Base-by-base conservation (phyloP, 441 rosid species). In the Populus trichocarpa region DNA sequence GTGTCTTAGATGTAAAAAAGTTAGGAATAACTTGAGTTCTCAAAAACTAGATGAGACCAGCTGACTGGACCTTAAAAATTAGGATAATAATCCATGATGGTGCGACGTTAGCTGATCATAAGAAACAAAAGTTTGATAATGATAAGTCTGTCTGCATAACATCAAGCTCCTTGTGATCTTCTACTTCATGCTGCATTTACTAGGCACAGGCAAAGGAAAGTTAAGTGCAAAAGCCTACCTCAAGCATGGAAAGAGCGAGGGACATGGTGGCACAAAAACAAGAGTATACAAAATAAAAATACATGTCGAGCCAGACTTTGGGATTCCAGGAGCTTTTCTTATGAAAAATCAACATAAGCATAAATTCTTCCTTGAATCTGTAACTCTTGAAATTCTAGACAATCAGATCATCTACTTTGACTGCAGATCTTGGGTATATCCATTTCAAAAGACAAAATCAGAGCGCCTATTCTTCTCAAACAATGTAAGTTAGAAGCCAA, bases 351-450 rank as follows among this genome's bases (percentile, higher is more conserved):
- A 84, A 38, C 90, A 90, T 57, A 86, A 84, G 75, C 25, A 25
- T 25, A 25, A 25, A 25, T 25, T 25, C 25, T 25, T 25, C 25
- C 25, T 25, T 25, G 25, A 82, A 70, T 84, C 88, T 25, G 87
- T 89, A 36, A 82, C 82, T 16, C 82, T 90, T 16, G 77, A 78
- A 67, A 35, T 75, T 80, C 78, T 38, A 18, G 79, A 81, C 68
- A 42, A 81, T 11, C 81, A 77, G 75, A 69, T 57, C 32, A 72
- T 90, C 79, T 86, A 88, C 73, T 90, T 92, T 26, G 85, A 88
- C 71, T 92, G 96, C 87, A 83, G 86, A 22, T 89, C 96, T 32
- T 90, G 94, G 96, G 86, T 92, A 10, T 88, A 90, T 77, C 94
- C 96, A 2, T 7, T 83, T 79, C 76, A 84, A 72, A 79, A 69